Evolutionary conservation across 805 yeast species (phyloP), one percentile per base, ranked within the genome.

Genomic region (Saccharomyces mikatae): DNA sequence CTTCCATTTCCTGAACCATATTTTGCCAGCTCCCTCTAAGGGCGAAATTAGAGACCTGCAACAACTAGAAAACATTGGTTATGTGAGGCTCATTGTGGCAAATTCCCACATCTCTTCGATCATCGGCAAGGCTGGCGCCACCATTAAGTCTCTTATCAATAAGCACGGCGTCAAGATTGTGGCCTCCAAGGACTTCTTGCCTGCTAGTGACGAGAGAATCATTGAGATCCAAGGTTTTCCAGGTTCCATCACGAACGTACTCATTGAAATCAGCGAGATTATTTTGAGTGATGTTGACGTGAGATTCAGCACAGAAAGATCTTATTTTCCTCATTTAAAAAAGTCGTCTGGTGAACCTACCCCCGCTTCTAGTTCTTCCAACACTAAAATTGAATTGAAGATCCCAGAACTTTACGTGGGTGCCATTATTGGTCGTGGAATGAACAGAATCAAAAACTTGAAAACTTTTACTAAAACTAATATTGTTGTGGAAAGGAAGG

Each of bases 341-440:
- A 36, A 36, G 22, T 36, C 44, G 4, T 10, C 44, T 24, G 44
- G 44, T 17, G 44, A 36, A 11, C 44, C 44, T 3, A 1, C 24
- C 8, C 17, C 44, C 4, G 24, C 44, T 36, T 21, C 44, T 2
- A 17, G 24, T 22, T 36, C 44, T 4, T 36, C 44, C 13, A 36
- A 21, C 44, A 36, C 44, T 21, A 36, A 11, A 17, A 36, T 36
- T 22, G 44, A 36, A 36, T 36, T 36, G 8, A 52, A 59, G 29
- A 86, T 89, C 66, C 89, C 95, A 41, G 84, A 86, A 60, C 88
- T 83, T 56, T 83, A 83, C 73, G 96, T 90, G 48, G 97, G 97
- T 47, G 92, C 96, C 51, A 76, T 90, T 53, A 88, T 90, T 62
- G 97, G 97, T 56, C 85, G 86, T 61, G 83, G 84, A 59, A 96